Conservation (phyloP, 768 basidiomycete species). For the Lactarius hatsudake region DNA sequence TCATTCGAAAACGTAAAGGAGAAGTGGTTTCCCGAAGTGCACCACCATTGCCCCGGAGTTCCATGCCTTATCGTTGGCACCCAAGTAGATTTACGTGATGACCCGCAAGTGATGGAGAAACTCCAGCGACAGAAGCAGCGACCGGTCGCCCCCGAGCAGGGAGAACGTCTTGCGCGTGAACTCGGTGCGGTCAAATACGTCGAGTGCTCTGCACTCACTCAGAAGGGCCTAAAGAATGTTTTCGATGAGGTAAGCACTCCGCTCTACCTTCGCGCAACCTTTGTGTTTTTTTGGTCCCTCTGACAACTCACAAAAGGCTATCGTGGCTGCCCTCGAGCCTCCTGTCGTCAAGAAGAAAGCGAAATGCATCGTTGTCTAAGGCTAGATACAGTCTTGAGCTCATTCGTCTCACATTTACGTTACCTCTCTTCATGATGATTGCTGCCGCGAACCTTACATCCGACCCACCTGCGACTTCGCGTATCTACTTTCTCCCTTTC, state of each 20-base stretch:
- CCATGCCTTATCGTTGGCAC: slow-evolving; percentile 99
- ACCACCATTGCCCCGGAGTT: slow-evolving; percentile 98
- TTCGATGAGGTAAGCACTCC: slow-evolving; percentile 87
- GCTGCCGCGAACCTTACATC: slow-evolving; percentile 21
- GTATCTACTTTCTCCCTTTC: slow-evolving; percentile 23
- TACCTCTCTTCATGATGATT: slow-evolving; percentile 23
- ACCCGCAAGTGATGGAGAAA: slow-evolving; percentile 91
- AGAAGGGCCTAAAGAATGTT: slow-evolving; percentile 99
- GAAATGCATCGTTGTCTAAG: slow-evolving; percentile 85
- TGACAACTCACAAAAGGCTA: slow-evolving; percentile 58
- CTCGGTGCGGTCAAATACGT: slow-evolving; percentile 99
- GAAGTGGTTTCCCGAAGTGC: slow-evolving; percentile 99
- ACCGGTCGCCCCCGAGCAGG: slow-evolving; percentile 83
- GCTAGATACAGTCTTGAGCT: slow-evolving; percentile 31
- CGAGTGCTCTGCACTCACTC: slow-evolving; percentile 98
- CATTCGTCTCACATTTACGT: slow-evolving; percentile 24
- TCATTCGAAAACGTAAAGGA: slow-evolving; percentile 99
- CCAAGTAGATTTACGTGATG: slow-evolving; percentile 95
- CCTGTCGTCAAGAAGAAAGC: slow-evolving; percentile 80
- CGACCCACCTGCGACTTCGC: slow-evolving; percentile 23
- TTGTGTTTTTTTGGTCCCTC: not conserved
- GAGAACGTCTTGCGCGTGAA: slow-evolving; percentile 94
- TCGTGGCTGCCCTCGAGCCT: slow-evolving; percentile 97
- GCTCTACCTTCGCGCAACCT: not conserved
- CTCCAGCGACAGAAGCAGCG: slow-evolving; percentile 94